Percentiles rank a stretch among this genome's conserved stretches.
These are phyloP conservation scores for Daldinia decipiens DNA, from an alignment of 495 filamentous ascomycete species.

Conservation along the genomic window DNA sequence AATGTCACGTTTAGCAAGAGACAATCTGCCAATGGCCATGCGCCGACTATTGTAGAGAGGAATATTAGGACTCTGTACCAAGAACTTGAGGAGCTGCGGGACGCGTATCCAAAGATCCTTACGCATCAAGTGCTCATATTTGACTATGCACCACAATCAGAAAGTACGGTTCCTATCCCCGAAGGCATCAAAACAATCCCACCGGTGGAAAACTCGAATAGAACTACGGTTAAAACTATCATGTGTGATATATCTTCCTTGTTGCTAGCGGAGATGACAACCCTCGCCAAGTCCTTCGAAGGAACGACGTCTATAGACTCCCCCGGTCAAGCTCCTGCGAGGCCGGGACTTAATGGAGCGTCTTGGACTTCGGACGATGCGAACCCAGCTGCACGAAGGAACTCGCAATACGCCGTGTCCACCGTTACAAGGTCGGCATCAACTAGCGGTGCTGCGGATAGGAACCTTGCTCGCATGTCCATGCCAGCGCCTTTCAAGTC, in stretches of 20 bases:
- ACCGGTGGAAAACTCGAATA: slow-evolving; percentile 72
- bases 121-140: slow-evolving; percentile 84
- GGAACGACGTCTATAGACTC: slow-evolving; percentile 82
- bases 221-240: slow-evolving; percentile 93
- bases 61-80: slow-evolving; percentile 66
- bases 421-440: slow-evolving; percentile 59
- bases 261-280: slow-evolving; percentile 86
- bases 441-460: slow-evolving; percentile 57
- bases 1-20: slow-evolving; percentile 57
- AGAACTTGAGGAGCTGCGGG: slow-evolving; percentile 74
- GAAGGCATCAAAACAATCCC: slow-evolving; percentile 78
- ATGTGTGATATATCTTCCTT: slow-evolving; percentile 91
- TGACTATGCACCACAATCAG: slow-evolving; percentile 64
- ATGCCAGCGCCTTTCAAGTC: slow-evolving; percentile 62
- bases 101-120: slow-evolving; percentile 77
- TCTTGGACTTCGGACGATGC: slow-evolving; percentile 52
- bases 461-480: slow-evolving; percentile 75
- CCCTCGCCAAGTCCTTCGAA: slow-evolving; percentile 85
- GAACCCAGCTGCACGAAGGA: slow-evolving; percentile 56
- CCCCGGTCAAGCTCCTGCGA: slow-evolving; percentile 60
- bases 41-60: slow-evolving; percentile 56
- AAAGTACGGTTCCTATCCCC: slow-evolving; percentile 60
- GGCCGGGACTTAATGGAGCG: slow-evolving; percentile 48
- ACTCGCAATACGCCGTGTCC: slow-evolving; percentile 63
- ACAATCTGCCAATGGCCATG: slow-evolving; percentile 56